phyloP scores from a whole-genome alignment of 2,329 filamentous ascomycete genomes.

The Podosphaera aphanis region DNA sequence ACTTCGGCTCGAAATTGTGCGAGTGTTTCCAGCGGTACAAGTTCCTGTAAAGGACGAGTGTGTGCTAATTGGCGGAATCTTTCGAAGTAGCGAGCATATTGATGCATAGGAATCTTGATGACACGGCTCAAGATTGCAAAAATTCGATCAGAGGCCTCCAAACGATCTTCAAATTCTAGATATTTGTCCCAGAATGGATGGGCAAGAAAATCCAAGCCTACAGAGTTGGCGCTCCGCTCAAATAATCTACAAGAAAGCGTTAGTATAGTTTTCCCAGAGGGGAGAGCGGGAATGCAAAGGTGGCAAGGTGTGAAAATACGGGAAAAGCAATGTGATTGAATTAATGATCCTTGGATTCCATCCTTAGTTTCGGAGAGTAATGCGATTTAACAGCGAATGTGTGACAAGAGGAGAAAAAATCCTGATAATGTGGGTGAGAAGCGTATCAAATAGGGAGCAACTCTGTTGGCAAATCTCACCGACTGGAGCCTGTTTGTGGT shows the following conservation, averaged over 20 bases:
- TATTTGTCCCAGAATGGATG: constrained; percentile 99
- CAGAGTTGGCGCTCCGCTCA: constrained; percentile 62
- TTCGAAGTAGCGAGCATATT: constrained; percentile 88
- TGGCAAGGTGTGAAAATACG: constrained; percentile 36
- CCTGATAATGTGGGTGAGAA: constrained; percentile 45
- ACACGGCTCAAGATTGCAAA: constrained; percentile 65
- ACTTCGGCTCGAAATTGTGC: constrained; percentile 48
- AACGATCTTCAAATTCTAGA: constrained; percentile 82
- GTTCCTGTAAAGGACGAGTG: constrained; percentile 44
- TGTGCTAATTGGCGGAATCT: constrained; percentile 61
- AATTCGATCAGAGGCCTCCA: constrained; percentile 64
- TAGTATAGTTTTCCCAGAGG: constrained; percentile 6
- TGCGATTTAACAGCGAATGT: constrained; percentile 21
- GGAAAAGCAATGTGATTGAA: constrained; percentile 29
- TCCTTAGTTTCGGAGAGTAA: constrained; percentile 18
- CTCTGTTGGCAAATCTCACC: constrained; percentile 52
- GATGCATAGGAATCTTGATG: constrained; percentile 79
- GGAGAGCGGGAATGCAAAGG: constrained; percentile 11
- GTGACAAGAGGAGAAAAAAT: constrained; percentile 29
- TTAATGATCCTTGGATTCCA: constrained; percentile 25
- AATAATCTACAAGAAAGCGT: constrained; percentile 42
- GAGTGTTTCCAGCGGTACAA: constrained; percentile 46
- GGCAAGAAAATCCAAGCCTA: constrained; percentile 79
- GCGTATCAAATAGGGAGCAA: constrained; percentile 29
- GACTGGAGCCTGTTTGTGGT: constrained; percentile 21